Conservation (phyloP, 2,329 filamentous ascomycete genomes). For the Leptographium galeiforme region DNA sequence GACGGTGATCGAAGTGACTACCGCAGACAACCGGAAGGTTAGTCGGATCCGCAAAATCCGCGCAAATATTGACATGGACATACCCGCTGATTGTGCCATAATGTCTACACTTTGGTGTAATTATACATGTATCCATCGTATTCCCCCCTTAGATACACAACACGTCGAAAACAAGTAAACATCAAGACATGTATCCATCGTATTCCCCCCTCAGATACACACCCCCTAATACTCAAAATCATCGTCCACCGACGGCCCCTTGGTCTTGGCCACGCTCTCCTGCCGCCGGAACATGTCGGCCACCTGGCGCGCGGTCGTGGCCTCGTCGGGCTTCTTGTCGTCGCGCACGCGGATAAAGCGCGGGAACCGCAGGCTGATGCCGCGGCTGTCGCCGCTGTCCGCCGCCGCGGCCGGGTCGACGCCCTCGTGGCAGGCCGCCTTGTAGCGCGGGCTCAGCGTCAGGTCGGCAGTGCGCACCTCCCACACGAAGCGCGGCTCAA, state of each 20-base stretch:
- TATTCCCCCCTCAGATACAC: too few species aligned
- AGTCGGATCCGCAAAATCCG: too few species aligned
- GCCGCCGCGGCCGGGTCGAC: slow-evolving; percentile 39
- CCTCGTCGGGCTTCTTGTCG: slow-evolving; percentile 90
- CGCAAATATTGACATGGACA: too few species aligned
- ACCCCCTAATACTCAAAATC: slow-evolving; percentile 85
- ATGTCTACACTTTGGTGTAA: too few species aligned
- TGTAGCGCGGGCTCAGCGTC: slow-evolving; percentile 83
- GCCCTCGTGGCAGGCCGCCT: slow-evolving; percentile 74
- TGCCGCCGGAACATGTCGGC: slow-evolving; percentile 96
- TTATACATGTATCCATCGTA: too few species aligned
- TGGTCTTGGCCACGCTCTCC: slow-evolving; percentile 76
- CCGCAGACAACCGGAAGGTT: too few species aligned
- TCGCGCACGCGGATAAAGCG: slow-evolving; percentile 84
- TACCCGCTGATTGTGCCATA: too few species aligned
- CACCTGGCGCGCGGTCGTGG: slow-evolving; percentile 71
- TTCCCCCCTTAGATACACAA: too few species aligned
- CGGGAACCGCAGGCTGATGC: slow-evolving; percentile 82
- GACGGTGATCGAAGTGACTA: too few species aligned
- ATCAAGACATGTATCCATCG: too few species aligned
- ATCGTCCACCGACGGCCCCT: slow-evolving; percentile 80
- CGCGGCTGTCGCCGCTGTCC: slow-evolving; percentile 43
- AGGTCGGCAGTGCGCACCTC: slow-evolving; percentile 95
- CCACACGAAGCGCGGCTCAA: slow-evolving; percentile 90
- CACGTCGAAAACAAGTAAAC: too few species aligned